Evolutionary conservation across 2,329 filamentous ascomycete genomes (phyloP), one percentile per base, ranked within the genome.

Genomic region (Aspergillus latus): DNA sequence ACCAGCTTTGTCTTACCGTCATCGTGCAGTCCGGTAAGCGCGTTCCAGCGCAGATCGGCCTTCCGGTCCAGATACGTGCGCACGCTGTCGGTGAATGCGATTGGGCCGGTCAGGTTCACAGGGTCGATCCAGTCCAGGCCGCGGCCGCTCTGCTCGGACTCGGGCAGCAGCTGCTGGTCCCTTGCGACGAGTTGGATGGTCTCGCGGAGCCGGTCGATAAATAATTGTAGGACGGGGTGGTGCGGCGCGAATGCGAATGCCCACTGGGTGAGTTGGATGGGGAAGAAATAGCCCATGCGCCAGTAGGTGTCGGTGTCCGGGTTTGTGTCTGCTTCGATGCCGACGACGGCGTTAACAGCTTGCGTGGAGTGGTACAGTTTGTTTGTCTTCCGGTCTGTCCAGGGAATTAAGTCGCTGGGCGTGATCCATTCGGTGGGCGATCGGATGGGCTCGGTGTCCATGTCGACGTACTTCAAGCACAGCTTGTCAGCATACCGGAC

Each of bases 181-280:
- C 21, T 16, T 4, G 52, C 29, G 42, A 47, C 30, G 10, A 37
- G 39, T 7, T 56, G 49, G 3, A 68, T 13, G 1, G 52, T 55
- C 6, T 29, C 49, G 13, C 53, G 51, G 2, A 69, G 56, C 13
- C 57, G 59, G 15, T 68, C 64, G 36, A 71, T 59, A 34, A 71
- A 72, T 8, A 53, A 52, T 34, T 63, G 58, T 21, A 71, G 63
- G 15, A 69, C 54, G 1, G 68, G 66, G 44, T 72, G 70, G 1
- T 63, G 60, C 3, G 67, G 59, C 1, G 61, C 57, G 21, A 63
- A 63, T 1, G 69, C 69, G 5, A 72, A 61, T 0, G 68, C 60
- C 70, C 70, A 72, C 32, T 72, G 69, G 0, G 69, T 72, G 5
- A 72, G 57, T 49, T 72, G 69, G 13, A 72, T 56, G 2, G 70